Evolutionary conservation across 768 basidiomycete genomes (phyloP), one percentile per base, ranked within the genome.

Genomic region (Ramaria sp.): DNA sequence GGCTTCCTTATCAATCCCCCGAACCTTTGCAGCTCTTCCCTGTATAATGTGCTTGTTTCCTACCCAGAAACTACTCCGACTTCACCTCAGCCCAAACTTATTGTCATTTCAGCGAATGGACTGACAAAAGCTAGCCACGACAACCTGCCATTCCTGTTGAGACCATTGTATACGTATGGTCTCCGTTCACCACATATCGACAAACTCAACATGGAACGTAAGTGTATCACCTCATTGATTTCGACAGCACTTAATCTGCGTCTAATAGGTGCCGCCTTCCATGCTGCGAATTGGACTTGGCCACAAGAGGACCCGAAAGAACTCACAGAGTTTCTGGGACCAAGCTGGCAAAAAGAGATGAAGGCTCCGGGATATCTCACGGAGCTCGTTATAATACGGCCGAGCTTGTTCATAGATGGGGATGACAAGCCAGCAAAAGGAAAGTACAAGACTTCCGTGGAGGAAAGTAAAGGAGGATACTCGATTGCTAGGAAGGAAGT

Each of bases 401-500:
- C 84, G 3, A 77, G 79, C 37, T 22, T 83, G 30, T 63, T 85
- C 18, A 82, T 76, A 1, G 77, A 83, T 57, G 82, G 83, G 0
- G 68, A 70, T 5, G 75, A 76, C 1, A 64, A 67, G 45, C 48
- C 44, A 45, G 50, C 48, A n/a, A 49, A 45, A 24, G 59, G 53
- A 56, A 62, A 4, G 61, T 57, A 6, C 64, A 66, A 24, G 61
- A 62, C 27, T 69, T 69, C 73, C 9, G 68, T 65, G 12, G 75
- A 71, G 30, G 67, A 63, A 16, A 72, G 78, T n/a, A 10, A 78
- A 10, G 56, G 63, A 12, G 69, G 68, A 3, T 85, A 72, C 61
- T 75, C 74, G n/a, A 62, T 86, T 3, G 81, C 82, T 36, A 72
- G 83, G 61, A 71, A 69, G 60, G 83, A 86, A 61, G 79, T 82